A percentile compares a stretch with the other conserved stretches of the same genome.
Conservation (phyloP, 179 eudicot species). For the Silene noctiflora region DNA sequence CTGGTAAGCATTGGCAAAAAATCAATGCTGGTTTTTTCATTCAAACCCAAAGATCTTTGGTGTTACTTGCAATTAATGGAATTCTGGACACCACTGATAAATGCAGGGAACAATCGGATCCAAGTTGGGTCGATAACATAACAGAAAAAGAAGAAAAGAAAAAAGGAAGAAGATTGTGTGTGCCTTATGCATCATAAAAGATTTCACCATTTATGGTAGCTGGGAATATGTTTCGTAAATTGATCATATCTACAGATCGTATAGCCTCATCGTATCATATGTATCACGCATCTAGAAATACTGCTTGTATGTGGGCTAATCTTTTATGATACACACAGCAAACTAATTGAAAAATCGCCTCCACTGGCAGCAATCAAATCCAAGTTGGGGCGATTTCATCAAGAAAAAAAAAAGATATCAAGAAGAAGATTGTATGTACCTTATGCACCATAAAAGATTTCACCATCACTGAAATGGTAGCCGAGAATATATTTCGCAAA, state of each 20-base stretch:
- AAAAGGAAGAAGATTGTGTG: not conserved
- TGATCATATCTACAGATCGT: not conserved
- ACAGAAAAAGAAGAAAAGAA: not conserved
- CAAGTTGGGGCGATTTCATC: slow-evolving; percentile 5
- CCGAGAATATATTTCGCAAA: slow-evolving; percentile 5
- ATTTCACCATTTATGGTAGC: not conserved
- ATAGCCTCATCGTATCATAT: not conserved
- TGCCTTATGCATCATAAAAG: not conserved
- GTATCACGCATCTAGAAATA: not conserved
- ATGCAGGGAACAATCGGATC: slow-evolving; percentile 7
- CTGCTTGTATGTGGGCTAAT: not conserved
- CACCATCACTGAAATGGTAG: slow-evolving; percentile 5
- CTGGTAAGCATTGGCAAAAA: not conserved
- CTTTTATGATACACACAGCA: not conserved
- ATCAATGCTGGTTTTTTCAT: not conserved
- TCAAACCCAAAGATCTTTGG: not conserved
- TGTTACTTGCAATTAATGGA: slow-evolving; percentile 6
- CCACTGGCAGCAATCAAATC: slow-evolving; percentile 1
- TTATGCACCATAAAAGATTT: not conserved
- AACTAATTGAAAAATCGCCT: not conserved
- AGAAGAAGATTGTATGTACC: not conserved
- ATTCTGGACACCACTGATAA: not conserved
- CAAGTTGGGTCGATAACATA: slow-evolving; percentile 3
- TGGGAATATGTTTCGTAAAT: slow-evolving; percentile 6
- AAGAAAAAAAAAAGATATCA: not conserved